Evolutionary conservation across 306 rosid species (phyloP), one percentile per base, ranked within the genome.

Genomic region (Abrus precatorius): DNA sequence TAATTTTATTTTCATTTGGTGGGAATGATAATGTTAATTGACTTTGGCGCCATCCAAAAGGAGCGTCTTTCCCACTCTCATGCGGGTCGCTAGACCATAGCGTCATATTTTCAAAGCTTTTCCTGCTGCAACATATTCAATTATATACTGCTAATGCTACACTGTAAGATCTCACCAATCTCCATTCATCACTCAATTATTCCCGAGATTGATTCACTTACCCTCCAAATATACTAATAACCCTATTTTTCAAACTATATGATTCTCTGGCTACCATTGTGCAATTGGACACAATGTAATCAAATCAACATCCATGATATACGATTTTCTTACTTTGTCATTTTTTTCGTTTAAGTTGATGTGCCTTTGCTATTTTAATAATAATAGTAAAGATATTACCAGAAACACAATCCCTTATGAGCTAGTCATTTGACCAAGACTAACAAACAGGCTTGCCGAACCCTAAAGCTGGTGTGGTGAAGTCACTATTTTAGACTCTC

Each of bases 1-100:
- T 36, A 36, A 36, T 43, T 44, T 43, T 29, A 3, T 3, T 9
- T 36, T n/a, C 44, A 44, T 20, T 68, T 10, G 74, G 52, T 64
- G 57, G 43, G 63, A 57, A 76, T 76, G 64, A 76, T 76, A 9
- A 64, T 64, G 73, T 64, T 50, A 20, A 49, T 76, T 76, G 81
- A 76, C 81, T 64, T 63, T 76, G 5, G 52, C 9, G 3, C n/a
- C 11, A 12, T 7, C 57, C 28, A 34, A 60, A 50, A 41, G 71
- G 38, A 76, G 50, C 41, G 64, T 64, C 65, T 63, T 61, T 34
- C 52, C 50, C 80, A 48, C 72, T 62, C 52, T 63, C 13, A 10
- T 57, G 54, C 32, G 54, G 8, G 11, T 6, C 64, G 14, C 49
- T 8, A 12, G 45, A 34, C 12, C 6, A 44, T 28, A 8, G 9